Evolutionary conservation across 2,329 filamentous ascomycete genomes (phyloP), one percentile per base, ranked within the genome.

Genomic region (Ramichloridium luteum): DNA sequence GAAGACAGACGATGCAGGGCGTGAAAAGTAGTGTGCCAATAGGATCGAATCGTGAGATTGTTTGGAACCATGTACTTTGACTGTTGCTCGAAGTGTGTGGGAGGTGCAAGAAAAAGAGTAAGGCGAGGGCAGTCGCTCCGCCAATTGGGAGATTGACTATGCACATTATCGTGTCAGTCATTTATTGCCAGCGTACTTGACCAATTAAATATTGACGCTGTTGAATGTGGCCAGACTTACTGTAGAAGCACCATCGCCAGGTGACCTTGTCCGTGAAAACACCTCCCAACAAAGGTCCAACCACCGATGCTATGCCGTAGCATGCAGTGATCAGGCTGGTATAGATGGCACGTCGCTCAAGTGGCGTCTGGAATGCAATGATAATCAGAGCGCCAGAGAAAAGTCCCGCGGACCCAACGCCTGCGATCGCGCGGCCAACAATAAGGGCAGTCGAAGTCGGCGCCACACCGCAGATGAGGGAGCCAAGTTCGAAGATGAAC

Each of bases 211-310:
- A n/a, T n/a, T n/a, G n/a, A n/a, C n/a, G n/a, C n/a, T n/a, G n/a
- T n/a, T n/a, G n/a, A n/a, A n/a, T n/a, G n/a, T n/a, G n/a, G n/a
- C n/a, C n/a, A n/a, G n/a, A n/a, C n/a, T n/a, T 26, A n/a, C 11
- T 66, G 54, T 65, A 72, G 38, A 68, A 58, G 29, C 48, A 42
- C 31, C 67, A 71, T 35, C 67, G 52, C 68, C 67, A 72, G 10
- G 51, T 59, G 0, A 60, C 53, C 4, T 57, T 38, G 20, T 55
- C 51, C 0, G 62, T 60, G 38, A 71, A 67, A 2, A 58, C 56
- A 16, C 68, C 68, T 2, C 68, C 68, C 0, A 72, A 46, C 1
- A 71, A 48, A 1, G 68, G 68, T 1, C 68, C 68, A 6, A 67
- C 49, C 2, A 65, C 65, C 3, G 56, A 58, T 13, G 32, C 30